Conservation (phyloP, 2,329 filamentous ascomycete genomes). For the Aspergillus eucalypticola region DNA sequence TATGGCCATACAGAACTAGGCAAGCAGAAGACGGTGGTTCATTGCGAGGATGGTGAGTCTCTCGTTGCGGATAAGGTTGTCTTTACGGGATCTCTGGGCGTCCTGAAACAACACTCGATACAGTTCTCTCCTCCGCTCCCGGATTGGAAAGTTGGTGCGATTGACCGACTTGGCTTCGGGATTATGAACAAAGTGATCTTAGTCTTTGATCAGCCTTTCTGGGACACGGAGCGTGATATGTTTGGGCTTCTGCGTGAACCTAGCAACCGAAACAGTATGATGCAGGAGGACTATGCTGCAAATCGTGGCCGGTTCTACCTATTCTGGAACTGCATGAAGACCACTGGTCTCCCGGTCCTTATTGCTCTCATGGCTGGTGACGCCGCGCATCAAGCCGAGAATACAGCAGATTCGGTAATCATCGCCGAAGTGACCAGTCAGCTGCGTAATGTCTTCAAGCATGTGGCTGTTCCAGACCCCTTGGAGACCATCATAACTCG, state of each 20-base stretch:
- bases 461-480: conserved; percentile 68
- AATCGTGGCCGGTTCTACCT: conserved; percentile 92
- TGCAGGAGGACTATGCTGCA: conserved; percentile 75
- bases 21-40: conserved; percentile 59
- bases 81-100: conserved; percentile 84
- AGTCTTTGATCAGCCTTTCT: conserved; percentile 86
- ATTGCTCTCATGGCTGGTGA: conserved; percentile 95
- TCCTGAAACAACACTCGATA: conserved; percentile 77
- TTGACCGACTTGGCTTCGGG: conserved; percentile 85
- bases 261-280: conserved; percentile 66
- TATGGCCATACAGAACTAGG: conserved; percentile 50
- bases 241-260: conserved; percentile 86
- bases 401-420: conserved; percentile 71
- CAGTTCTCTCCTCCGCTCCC: conserved; percentile 91
- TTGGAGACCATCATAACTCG: conserved; percentile 85
- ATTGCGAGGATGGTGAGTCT: conserved; percentile 73
- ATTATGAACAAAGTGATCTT: conserved; percentile 93
- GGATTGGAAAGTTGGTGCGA: conserved; percentile 76
- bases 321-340: conserved; percentile 94
- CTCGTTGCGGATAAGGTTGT: conserved; percentile 90
- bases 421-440: conserved; percentile 78
- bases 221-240: conserved; percentile 87
- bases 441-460: conserved; percentile 71
- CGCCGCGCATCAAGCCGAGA: conserved; percentile 85
- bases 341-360: conserved; percentile 81